Evolutionary conservation across 1,139 yeast species (phyloP).

Genomic region (Torulaspora globosa): DNA sequence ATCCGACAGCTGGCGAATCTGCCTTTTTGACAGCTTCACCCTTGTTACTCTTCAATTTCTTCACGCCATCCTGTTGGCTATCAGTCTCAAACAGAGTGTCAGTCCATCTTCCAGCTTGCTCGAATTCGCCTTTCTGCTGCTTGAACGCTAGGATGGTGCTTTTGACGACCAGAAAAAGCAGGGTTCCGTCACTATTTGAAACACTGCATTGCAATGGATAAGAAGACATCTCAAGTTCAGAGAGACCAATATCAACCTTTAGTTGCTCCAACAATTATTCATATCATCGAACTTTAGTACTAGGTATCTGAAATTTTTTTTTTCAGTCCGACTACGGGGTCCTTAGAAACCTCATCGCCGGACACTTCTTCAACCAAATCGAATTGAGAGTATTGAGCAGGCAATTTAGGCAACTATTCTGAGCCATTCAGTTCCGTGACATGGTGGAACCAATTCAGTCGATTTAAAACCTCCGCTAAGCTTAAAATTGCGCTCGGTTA

Average conservation of each 20-base stretch:
- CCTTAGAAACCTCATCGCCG: not conserved
- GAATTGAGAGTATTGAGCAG: not conserved
- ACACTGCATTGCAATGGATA: conserved; percentile 65
- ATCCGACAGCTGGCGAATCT: conserved; percentile 2
- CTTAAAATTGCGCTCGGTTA: too few relatives aligned
- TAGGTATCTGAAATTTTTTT: conserved; percentile 12
- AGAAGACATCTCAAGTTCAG: conserved; percentile 31
- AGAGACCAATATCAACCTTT: not conserved
- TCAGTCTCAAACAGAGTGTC: conserved; percentile 50
- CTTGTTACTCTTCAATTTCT: conserved; percentile 39
- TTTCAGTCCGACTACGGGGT: conserved; percentile 12
- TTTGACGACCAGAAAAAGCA: conserved; percentile 54
- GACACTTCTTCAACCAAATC: not conserved
- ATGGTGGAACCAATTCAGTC: not conserved
- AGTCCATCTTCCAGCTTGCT: conserved; percentile 50
- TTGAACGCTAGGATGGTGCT: conserved; percentile 53
- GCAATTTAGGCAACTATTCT: not conserved
- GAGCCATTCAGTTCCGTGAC: not conserved
- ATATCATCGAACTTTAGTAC: conserved; percentile 10
- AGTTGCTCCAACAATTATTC: conserved; percentile 1
- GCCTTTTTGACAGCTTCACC: conserved; percentile 16
- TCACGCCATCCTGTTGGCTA: conserved; percentile 38
- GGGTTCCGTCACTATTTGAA: conserved; percentile 43
- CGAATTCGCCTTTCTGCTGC: conserved; percentile 31
- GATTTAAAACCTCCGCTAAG: not conserved